Conservation (phyloP, 208 protist species). For the Leishmania guyanensis region DNA sequence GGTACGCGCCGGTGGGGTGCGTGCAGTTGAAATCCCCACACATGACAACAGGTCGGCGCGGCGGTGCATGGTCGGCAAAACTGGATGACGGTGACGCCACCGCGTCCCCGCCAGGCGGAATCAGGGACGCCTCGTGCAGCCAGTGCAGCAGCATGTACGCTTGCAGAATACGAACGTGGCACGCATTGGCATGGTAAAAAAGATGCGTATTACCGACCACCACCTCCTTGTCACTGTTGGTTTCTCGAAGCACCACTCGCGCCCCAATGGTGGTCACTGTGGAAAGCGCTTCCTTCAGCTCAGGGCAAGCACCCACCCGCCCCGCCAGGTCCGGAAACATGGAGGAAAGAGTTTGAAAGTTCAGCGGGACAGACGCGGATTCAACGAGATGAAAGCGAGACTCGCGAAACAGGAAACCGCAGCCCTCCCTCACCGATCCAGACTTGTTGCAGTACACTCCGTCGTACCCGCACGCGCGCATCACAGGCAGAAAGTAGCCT, state of each 20-base stretch:
- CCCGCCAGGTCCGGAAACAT: conserved; percentile 48
- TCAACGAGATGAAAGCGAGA: conserved; percentile 53
- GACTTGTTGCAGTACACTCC: conserved; percentile 80
- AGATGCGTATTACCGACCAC: conserved; percentile 92
- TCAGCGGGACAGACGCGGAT: conserved; percentile 50
- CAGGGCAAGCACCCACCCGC: conserved; percentile 39
- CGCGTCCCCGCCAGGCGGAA: neutral
- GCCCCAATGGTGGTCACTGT: conserved; percentile 65
- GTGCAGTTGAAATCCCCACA: conserved; percentile 92
- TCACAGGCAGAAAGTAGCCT: conserved; percentile 62
- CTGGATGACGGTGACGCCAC: neutral
- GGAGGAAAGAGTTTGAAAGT: conserved; percentile 48
- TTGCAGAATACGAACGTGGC: conserved; percentile 92
- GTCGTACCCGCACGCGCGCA: conserved; percentile 70
- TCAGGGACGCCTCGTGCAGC: conserved; percentile 19
- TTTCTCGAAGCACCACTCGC: conserved; percentile 48
- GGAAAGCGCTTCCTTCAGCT: conserved; percentile 68
- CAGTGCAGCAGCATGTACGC: conserved; percentile 62
- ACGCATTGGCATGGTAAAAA: conserved; percentile 91
- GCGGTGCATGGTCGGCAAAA: neutral
- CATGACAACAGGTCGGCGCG: conserved; percentile 49
- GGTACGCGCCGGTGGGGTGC: conserved; percentile 77
- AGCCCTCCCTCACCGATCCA: conserved; percentile 77
- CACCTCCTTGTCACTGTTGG: conserved; percentile 44
- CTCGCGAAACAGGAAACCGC: conserved; percentile 60